These are phyloP conservation scores for Diaporthe sp. DNA, from an alignment of 2,329 filamentous ascomycete genomes.

Conservation along the genomic window DNA sequence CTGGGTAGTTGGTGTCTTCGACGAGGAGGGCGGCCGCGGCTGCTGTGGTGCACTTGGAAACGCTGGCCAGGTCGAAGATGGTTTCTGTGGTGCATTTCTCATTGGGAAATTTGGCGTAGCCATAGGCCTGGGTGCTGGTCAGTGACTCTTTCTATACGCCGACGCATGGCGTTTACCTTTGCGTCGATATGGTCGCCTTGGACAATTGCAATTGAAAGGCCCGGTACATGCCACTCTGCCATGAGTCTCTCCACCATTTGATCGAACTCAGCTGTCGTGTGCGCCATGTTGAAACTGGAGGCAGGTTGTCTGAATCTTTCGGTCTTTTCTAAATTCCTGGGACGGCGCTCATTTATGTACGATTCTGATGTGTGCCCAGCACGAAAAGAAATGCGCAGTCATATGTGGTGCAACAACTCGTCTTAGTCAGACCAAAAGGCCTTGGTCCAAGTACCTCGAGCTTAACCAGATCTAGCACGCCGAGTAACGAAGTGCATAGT, in stretches of 20 bases:
- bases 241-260: constrained; percentile 8
- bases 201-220: constrained; percentile 18
- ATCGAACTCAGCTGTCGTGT: constrained; percentile 20
- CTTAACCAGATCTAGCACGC: constrained; percentile 9
- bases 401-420: neutral
- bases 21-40: constrained; percentile 18
- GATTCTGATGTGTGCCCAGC: neutral
- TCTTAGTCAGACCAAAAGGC: constrained; percentile 23
- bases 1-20: neutral
- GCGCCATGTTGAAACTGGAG: neutral
- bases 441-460: neutral
- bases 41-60: constrained; percentile 22
- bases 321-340: neutral
- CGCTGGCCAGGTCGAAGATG: constrained; percentile 13
- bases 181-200: constrained; percentile 6
- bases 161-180: neutral
- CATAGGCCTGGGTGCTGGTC: neutral
- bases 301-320: neutral
- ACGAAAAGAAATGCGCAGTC: neutral
- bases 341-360: neutral
- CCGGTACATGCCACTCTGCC: constrained; percentile 16
- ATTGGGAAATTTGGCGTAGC: neutral
- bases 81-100: constrained; percentile 18
- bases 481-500: neutral
- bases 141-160: neutral